Percentiles rank a stretch among this genome's conserved stretches.
These are phyloP conservation scores for Neovahlkampfia damariscottae DNA, from an alignment of 78 protist genomes.

Conservation along the genomic window DNA sequence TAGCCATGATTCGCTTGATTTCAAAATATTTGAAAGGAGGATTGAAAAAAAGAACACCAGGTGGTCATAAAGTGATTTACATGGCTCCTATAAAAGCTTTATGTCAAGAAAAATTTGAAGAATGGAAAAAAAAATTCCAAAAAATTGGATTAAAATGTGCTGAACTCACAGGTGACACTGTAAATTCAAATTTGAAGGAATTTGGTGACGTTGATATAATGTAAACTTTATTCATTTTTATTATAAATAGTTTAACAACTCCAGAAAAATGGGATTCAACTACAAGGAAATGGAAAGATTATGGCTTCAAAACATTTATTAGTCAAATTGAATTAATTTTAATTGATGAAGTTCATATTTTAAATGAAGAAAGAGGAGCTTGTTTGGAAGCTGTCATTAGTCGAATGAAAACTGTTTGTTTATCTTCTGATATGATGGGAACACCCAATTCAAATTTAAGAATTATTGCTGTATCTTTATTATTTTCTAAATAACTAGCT, in stretches of 20 bases:
- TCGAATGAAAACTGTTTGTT: conserved; percentile 18
- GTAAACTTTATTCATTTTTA: neutral
- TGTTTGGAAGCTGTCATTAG: conserved; percentile 46
- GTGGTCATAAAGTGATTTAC: conserved; percentile 36
- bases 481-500: conserved; percentile 6
- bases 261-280: conserved; percentile 54
- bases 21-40: neutral
- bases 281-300: conserved; percentile 41
- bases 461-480: neutral
- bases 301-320: neutral
- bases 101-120: conserved; percentile 17
- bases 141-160: neutral
- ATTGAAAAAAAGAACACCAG: neutral
- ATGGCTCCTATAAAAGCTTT: conserved; percentile 59
- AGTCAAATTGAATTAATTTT: conserved; percentile 14
- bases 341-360: conserved; percentile 54
- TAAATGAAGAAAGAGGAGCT: conserved; percentile 43
- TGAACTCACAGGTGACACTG: conserved; percentile 29
- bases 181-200: too few species aligned
- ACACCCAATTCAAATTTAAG: neutral
- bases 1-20: conserved; percentile 30
- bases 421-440: neutral
- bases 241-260: conserved; percentile 37
- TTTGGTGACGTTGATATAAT: neutral
- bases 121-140: conserved; percentile 40